Percentiles rank a stretch among this genome's conserved stretches.
phyloP scores from a whole-genome alignment of 2,329 filamentous ascomycete genomes.

The Colletotrichum sp. region DNA sequence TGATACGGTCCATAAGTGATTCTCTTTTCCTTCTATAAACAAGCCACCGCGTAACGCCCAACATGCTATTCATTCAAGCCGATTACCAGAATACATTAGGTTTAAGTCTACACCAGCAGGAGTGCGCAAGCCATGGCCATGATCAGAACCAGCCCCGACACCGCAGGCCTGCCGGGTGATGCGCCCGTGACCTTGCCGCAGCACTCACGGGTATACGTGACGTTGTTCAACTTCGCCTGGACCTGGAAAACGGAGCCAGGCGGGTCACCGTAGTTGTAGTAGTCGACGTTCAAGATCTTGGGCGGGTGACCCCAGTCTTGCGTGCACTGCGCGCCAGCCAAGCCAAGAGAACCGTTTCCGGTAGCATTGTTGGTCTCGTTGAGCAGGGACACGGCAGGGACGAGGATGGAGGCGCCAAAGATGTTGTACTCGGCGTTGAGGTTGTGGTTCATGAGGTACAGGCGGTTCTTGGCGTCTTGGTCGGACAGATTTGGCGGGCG shows the following conservation, averaged over 20 bases:
- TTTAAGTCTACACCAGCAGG: background rate
- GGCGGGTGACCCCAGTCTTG: constrained; percentile 70
- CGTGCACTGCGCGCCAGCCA: constrained; percentile 66
- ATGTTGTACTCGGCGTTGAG: constrained; percentile 79
- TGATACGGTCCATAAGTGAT: background rate
- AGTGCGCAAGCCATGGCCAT: constrained; percentile 12
- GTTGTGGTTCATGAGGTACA: constrained; percentile 92
- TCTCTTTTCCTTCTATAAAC: background rate
- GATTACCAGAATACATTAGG: background rate
- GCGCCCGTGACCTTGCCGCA: constrained; percentile 50
- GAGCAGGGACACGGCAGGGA: constrained; percentile 73
- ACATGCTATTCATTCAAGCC: background rate
- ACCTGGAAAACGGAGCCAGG: constrained; percentile 79
- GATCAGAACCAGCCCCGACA: background rate
- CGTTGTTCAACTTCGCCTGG: constrained; percentile 72
- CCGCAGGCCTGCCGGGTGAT: constrained; percentile 3
- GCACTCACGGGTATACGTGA: constrained; percentile 67
- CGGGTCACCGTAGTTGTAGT: constrained; percentile 74
- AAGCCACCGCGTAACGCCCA: background rate
- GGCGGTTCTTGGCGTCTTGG: constrained; percentile 59
- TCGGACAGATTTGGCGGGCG: constrained; percentile 71
- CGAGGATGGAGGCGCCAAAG: constrained; percentile 65
- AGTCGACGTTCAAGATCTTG: constrained; percentile 83
- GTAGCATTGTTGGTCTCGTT: constrained; percentile 74
- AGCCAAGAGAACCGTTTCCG: constrained; percentile 70